Evolutionary conservation across 371 early-diverging fungal genomes (phyloP).

Genomic region (Saksenaea oblongispora): DNA sequence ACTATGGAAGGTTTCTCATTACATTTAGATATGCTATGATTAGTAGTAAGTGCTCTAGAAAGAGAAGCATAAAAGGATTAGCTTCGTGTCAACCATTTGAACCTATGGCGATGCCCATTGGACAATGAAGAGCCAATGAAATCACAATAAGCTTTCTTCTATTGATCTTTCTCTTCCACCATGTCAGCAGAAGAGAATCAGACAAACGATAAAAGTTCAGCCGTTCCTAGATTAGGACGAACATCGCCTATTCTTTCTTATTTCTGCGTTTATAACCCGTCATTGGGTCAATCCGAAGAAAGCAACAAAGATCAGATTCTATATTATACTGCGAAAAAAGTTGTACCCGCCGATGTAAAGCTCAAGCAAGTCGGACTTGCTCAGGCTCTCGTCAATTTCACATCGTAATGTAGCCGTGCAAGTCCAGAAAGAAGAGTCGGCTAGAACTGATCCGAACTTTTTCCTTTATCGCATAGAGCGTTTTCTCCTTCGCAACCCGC

Average conservation of each 20-base stretch:
- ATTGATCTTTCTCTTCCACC: neutral
- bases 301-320: constrained; percentile 77
- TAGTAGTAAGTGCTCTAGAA: no score
- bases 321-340: constrained; percentile 72
- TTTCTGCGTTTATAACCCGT: constrained; percentile 79
- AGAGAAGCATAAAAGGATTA: no score
- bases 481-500: constrained; percentile 65
- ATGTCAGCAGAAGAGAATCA: constrained; percentile 9
- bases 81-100: no score
- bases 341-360: constrained; percentile 76
- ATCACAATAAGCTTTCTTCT: neutral
- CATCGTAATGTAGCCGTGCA: constrained; percentile 48
- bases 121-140: neutral
- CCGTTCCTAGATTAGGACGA: constrained; percentile 28
- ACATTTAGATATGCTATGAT: neutral
- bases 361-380: constrained; percentile 84
- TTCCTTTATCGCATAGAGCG: constrained; percentile 43
- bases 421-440: neutral
- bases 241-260: constrained; percentile 58
- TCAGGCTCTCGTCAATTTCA: constrained; percentile 79
- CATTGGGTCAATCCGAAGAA: constrained; percentile 69
- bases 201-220: neutral
- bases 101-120: no score
- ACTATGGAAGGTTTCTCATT: neutral
- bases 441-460: neutral